These are phyloP conservation scores for Mrakia frigida DNA, from an alignment of 768 basidiomycete genomes.

Conservation along the genomic window DNA sequence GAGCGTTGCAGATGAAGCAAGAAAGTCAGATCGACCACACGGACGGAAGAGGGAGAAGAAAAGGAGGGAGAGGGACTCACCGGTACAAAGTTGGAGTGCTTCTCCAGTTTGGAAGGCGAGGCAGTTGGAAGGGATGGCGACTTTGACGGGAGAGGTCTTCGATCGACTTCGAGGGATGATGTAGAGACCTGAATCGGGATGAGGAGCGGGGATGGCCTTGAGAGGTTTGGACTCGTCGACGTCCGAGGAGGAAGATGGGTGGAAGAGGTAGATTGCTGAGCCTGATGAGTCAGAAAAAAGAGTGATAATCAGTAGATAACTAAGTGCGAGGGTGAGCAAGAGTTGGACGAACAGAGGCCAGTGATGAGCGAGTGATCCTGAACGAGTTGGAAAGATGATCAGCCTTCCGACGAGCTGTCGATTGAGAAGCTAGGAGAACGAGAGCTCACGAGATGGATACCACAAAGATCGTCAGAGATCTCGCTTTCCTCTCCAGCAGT, in stretches of 20 bases:
- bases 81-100: conserved; percentile 81
- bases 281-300: conserved; percentile 29
- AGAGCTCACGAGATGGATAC: conserved; percentile 62
- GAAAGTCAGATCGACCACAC: background rate
- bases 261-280: conserved; percentile 73
- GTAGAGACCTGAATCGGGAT: conserved; percentile 75
- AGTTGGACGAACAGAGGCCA: conserved; percentile 66
- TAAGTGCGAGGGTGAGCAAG: background rate
- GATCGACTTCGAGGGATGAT: conserved; percentile 74
- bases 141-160: conserved; percentile 58
- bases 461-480: conserved; percentile 79
- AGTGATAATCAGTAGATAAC: background rate
- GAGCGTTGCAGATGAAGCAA: too few relatives aligned
- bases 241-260: conserved; percentile 41
- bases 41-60: background rate
- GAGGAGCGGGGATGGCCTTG: conserved; percentile 59
- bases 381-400: background rate
- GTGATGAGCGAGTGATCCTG: conserved; percentile 72
- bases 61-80: background rate
- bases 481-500: conserved; percentile 35
- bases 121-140: conserved; percentile 72
- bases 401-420: background rate
- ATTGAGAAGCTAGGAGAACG: background rate
- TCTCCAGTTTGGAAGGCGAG: conserved; percentile 97
- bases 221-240: conserved; percentile 43